These are phyloP conservation scores for Colletotrichum sp. DNA, from an alignment of 2,329 filamentous ascomycete genomes.

Conservation along the genomic window DNA sequence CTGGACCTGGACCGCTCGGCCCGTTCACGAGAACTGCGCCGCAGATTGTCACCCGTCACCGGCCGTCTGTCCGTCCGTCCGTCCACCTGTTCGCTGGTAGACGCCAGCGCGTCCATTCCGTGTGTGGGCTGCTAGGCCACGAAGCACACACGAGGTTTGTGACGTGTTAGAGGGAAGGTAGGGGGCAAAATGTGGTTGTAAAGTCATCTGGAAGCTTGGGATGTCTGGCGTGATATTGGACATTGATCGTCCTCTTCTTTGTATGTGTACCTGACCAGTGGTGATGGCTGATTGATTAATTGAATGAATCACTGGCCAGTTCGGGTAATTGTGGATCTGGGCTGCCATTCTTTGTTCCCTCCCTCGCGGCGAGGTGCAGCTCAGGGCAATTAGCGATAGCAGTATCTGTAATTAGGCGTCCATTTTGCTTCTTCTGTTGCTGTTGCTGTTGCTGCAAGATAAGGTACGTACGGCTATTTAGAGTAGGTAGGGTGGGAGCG, in stretches of 20 bases:
- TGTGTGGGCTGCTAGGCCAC: neutral
- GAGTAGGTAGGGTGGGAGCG: neutral
- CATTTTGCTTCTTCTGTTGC: neutral
- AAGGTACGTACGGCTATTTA: neutral
- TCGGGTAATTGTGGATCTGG: constrained; percentile 12
- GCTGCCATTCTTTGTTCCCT: neutral
- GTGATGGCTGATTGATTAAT: neutral
- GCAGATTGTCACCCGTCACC: constrained; percentile 10
- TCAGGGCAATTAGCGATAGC: neutral
- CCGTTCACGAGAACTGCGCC: neutral
- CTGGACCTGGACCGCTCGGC: neutral
- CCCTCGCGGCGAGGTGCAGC: neutral
- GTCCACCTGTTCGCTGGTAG: neutral
- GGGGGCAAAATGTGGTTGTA: neutral
- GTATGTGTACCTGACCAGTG: neutral
- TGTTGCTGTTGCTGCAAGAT: neutral
- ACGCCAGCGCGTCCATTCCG: neutral
- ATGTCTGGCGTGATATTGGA: neutral
- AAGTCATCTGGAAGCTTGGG: neutral
- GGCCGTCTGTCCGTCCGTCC: neutral
- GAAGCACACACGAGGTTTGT: neutral
- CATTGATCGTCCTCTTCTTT: neutral
- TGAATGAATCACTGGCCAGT: neutral
- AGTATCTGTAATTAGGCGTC: neutral
- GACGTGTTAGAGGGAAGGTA: neutral